These are phyloP conservation scores for Phaeoacremonium minimum DNA, from an alignment of 2,329 filamentous ascomycete genomes.

Conservation along the genomic window DNA sequence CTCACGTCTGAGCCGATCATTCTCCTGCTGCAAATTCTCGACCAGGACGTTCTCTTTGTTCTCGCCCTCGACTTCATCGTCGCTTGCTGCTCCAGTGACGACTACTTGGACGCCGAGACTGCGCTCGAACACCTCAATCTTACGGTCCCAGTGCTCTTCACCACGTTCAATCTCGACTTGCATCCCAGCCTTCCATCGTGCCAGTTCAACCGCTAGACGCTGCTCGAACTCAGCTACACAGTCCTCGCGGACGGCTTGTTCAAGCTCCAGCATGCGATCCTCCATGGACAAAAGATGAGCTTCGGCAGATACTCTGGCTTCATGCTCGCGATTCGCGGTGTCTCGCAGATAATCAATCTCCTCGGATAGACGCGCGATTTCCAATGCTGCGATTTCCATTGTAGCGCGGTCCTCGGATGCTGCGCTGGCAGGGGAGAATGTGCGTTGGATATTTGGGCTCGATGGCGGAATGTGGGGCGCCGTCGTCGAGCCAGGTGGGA, in stretches of 20 bases:
- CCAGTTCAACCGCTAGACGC: conserved; percentile 68
- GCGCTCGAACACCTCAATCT: conserved; percentile 60
- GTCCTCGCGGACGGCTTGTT: conserved; percentile 84
- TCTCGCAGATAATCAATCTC: conserved; percentile 72
- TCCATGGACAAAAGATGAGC: conserved; percentile 67
- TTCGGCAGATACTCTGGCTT: conserved; percentile 67
- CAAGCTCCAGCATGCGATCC: conserved; percentile 61
- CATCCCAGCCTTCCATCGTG: conserved; percentile 75
- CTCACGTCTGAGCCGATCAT: conserved; percentile 63
- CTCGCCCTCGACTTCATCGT: conserved; percentile 38
- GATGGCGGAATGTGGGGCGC: conserved; percentile 11
- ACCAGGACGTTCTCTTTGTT: conserved; percentile 60
- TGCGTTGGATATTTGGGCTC: conserved; percentile 23
- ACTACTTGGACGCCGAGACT: conserved; percentile 40
- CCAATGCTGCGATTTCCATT: conserved; percentile 75
- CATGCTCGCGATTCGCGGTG: conserved; percentile 66
- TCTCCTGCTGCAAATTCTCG: conserved; percentile 66
- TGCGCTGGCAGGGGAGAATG: conserved; percentile 30
- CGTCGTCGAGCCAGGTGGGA: conserved; percentile 27
- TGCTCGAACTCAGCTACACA: conserved; percentile 83
- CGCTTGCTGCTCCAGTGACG: conserved; percentile 36
- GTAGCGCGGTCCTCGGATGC: conserved; percentile 58
- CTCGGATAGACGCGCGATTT: conserved; percentile 73
- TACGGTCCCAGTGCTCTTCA: conserved; percentile 83
- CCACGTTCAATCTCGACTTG: conserved; percentile 74